Evolutionary conservation across 148 eudicot species (phyloP).

Genomic region (Pouteria glomerata): DNA sequence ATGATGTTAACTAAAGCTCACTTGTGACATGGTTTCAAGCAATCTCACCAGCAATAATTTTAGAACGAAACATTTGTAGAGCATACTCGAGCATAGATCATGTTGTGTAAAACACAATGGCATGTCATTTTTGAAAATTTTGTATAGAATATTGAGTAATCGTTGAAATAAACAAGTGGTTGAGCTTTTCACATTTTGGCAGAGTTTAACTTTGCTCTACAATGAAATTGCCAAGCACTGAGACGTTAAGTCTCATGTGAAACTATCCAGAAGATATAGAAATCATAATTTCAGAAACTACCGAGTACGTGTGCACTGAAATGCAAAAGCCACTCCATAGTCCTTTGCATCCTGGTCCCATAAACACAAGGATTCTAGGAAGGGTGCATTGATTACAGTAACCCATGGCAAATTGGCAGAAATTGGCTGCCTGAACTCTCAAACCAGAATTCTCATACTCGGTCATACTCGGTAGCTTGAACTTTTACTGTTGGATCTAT

Average conservation of each 20-base stretch:
- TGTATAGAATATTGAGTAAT: neutral
- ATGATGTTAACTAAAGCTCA: neutral
- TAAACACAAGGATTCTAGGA: neutral
- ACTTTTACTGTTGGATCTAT: neutral
- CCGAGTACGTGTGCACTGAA: neutral
- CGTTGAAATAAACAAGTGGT: neutral
- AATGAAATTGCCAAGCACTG: neutral
- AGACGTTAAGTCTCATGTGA: neutral
- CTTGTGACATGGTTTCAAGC: neutral
- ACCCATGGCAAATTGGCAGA: neutral
- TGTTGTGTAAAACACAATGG: neutral
- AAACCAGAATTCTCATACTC: neutral
- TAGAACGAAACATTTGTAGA: neutral
- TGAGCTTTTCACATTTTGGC: slow-evolving; percentile 4
- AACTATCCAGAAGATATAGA: neutral
- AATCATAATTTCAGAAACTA: neutral
- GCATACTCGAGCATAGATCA: neutral
- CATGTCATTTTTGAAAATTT: neutral
- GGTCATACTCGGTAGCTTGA: neutral
- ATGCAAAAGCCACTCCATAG: neutral
- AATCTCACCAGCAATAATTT: neutral
- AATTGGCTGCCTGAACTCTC: neutral
- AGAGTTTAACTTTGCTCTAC: neutral
- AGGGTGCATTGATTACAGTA: neutral
- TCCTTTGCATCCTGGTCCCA: neutral